A percentile compares a stretch with the other conserved stretches of the same genome.
phyloP scores from a whole-genome alignment of 2,329 filamentous ascomycete genomes.

The Tolypocladium endophyticum region DNA sequence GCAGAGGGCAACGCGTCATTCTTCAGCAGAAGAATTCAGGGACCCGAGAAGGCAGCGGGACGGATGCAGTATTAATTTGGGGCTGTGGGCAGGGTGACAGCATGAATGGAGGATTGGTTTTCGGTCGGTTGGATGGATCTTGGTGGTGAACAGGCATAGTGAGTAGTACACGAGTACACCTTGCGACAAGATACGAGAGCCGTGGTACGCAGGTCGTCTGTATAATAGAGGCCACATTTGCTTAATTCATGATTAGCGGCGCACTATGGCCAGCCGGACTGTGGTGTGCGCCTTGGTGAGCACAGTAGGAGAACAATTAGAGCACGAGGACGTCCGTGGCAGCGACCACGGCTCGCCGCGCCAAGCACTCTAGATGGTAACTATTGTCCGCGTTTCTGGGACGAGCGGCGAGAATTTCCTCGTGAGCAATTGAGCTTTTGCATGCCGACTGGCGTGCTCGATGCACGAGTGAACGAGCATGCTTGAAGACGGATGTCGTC shows the following conservation, averaged over 20 bases:
- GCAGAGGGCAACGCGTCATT: background rate
- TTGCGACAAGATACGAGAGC: conserved; percentile 1
- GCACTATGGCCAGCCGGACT: background rate
- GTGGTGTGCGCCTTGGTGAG: too few species aligned
- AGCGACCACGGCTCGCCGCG: too few species aligned
- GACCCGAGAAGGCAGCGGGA: background rate
- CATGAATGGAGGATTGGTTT: conserved; percentile 1
- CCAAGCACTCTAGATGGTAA: background rate
- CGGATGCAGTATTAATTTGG: background rate
- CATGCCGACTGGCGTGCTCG: background rate
- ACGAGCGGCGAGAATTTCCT: background rate
- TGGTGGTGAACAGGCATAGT: background rate
- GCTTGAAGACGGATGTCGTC: background rate
- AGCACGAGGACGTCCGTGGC: too few species aligned
- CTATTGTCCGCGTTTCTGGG: background rate
- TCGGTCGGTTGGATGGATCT: conserved; percentile 3
- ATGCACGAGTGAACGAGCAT: background rate
- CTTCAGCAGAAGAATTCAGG: background rate
- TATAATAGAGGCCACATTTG: background rate
- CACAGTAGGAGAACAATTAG: too few species aligned
- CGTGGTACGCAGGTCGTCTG: background rate
- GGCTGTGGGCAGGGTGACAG: background rate
- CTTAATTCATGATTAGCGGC: background rate
- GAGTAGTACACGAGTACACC: background rate
- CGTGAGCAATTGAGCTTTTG: background rate